A percentile compares a stretch with the other conserved stretches of the same genome.
Conservation (phyloP, 805 yeast species). For the Maudiozyma pseudohumilis region DNA sequence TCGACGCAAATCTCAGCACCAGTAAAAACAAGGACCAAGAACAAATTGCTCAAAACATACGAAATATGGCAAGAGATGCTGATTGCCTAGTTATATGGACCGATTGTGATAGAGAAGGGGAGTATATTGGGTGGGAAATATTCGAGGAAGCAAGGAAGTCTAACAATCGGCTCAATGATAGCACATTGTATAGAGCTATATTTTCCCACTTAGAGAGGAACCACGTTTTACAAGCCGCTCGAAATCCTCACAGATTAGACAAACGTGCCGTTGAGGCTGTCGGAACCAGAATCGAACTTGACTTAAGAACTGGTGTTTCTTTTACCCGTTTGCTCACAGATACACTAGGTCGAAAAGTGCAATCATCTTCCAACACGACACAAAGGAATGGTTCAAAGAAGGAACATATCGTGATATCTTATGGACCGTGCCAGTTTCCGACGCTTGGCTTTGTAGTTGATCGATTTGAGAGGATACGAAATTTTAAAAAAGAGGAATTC, state of each 20-base stretch:
- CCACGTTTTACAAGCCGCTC: constrained; percentile 71
- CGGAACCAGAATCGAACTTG: constrained; percentile 74
- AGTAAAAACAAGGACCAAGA: constrained; percentile 33
- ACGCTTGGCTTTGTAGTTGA: constrained; percentile 95
- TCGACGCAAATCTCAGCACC: constrained; percentile 57
- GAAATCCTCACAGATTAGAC: constrained; percentile 53
- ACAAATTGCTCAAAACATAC: constrained; percentile 56
- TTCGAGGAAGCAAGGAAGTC: constrained; percentile 52
- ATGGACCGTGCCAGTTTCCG: constrained; percentile 95
- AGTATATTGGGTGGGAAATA: constrained; percentile 81
- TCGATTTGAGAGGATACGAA: constrained; percentile 63
- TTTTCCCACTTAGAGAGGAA: constrained; percentile 77
- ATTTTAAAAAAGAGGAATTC: constrained; percentile 66
- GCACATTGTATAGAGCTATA: constrained; percentile 58
- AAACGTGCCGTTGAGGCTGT: constrained; percentile 74
- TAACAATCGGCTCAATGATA: constrained; percentile 33
- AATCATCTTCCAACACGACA: constrained; percentile 3
- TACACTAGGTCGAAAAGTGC: constrained; percentile 30
- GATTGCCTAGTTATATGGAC: constrained; percentile 87
- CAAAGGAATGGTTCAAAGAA: constrained; percentile 13
- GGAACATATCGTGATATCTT: constrained; percentile 39
- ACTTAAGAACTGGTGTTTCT: constrained; percentile 78
- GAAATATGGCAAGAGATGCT: constrained; percentile 49
- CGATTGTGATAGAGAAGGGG: constrained; percentile 97
- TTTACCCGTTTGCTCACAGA: constrained; percentile 69